Conservation (phyloP, 768 basidiomycete species). For the Auricularia sp. region DNA sequence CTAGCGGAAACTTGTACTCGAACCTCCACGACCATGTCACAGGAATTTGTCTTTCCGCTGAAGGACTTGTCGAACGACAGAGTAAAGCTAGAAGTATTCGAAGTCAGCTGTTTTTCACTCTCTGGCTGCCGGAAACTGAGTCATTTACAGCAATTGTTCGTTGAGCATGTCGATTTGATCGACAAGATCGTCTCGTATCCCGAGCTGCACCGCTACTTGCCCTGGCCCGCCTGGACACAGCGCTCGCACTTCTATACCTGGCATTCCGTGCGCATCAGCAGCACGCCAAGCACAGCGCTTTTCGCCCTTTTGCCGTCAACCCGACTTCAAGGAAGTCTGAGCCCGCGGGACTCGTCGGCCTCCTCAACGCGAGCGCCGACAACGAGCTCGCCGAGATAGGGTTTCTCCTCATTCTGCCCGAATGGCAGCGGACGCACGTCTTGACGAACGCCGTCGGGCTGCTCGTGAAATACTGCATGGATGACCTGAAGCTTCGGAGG, state of each 20-base stretch:
- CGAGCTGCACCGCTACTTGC: neutral
- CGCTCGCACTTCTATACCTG: neutral
- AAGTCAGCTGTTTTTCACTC: too few species aligned
- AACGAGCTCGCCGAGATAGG: slow-evolving; percentile 48
- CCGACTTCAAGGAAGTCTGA: too few species aligned
- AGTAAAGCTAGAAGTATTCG: too few species aligned
- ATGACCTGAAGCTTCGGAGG: slow-evolving; percentile 46
- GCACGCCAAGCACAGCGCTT: neutral
- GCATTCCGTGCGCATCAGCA: neutral
- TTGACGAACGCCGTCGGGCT: slow-evolving; percentile 36
- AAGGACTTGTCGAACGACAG: too few species aligned
- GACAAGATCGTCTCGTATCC: neutral
- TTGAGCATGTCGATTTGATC: neutral
- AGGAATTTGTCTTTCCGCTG: too few species aligned
- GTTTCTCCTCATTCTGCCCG: slow-evolving; percentile 42
- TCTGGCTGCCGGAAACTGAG: too few species aligned
- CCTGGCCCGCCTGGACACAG: neutral
- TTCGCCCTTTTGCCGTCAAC: neutral
- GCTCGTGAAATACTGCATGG: slow-evolving; percentile 25
- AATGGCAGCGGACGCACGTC: slow-evolving; percentile 56
- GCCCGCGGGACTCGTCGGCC: slow-evolving; percentile 41
- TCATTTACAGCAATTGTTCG: neutral
- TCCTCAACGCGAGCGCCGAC: slow-evolving; percentile 33
- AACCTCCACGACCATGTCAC: too few species aligned
- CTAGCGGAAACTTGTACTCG: too few species aligned